Percentiles rank a stretch among this genome's conserved stretches.
These are phyloP conservation scores for Modicella reniformis DNA, from an alignment of 371 early-diverging fungal genomes.

Conservation along the genomic window DNA sequence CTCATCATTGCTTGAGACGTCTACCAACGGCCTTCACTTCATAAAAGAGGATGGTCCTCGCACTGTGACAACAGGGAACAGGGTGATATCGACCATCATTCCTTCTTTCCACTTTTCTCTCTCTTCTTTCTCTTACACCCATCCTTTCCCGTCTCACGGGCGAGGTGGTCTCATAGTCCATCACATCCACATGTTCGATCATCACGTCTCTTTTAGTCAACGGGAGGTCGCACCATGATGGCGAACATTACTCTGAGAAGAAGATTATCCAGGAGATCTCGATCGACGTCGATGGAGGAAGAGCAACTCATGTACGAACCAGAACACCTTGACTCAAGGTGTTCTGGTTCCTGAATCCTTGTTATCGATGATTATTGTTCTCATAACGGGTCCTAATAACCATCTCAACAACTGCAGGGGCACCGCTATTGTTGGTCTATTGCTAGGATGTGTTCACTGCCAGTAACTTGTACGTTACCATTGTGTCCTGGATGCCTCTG, in stretches of 20 bases:
- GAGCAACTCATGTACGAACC: slow-evolving; percentile 31
- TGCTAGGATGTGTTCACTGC: slow-evolving; percentile 60
- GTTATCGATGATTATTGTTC: not conserved
- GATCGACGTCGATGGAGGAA: slow-evolving; percentile 6
- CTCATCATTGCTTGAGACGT: too few relatives aligned
- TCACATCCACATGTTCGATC: not conserved
- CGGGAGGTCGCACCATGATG: not conserved
- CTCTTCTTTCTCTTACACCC: too few relatives aligned
- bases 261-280: not conserved
- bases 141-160: too few relatives aligned
- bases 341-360: not conserved
- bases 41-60: too few relatives aligned
- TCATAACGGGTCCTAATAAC: not conserved
- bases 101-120: too few relatives aligned
- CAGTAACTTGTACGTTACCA: slow-evolving; percentile 69
- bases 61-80: too few relatives aligned
- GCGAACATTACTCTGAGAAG: not conserved
- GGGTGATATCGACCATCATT: too few relatives aligned
- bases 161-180: too few relatives aligned
- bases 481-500: slow-evolving; percentile 58
- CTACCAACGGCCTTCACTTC: too few relatives aligned
- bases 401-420: slow-evolving; percentile 28
- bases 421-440: slow-evolving; percentile 56
- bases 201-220: not conserved
- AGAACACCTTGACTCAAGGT: not conserved